Percentiles rank a stretch among this genome's conserved stretches.
Evolutionary conservation across 371 early-diverging fungal genomes (phyloP).

Genomic region (Nematocida displodere): DNA sequence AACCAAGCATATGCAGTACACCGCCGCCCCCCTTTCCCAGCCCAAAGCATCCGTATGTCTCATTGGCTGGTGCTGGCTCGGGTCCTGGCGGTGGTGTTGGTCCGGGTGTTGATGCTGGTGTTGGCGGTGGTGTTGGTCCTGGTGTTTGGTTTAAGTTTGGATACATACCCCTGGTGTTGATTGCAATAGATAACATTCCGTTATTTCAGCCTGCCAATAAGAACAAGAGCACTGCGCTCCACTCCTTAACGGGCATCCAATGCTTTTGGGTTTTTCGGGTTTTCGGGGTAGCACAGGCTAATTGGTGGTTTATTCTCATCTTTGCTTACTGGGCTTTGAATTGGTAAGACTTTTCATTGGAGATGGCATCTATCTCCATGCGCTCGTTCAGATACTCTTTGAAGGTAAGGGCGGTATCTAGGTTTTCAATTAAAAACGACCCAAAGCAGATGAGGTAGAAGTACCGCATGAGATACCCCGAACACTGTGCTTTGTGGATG

Average conservation of each 20-base stretch:
- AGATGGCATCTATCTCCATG: constrained; percentile 31
- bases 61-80: background rate
- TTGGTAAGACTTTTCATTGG: constrained; percentile 26
- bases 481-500: constrained; percentile 1
- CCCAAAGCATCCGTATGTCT: too few species aligned
- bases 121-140: background rate
- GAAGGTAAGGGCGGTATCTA: constrained; percentile 11
- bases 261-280: too few species aligned
- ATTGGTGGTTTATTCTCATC: too few species aligned
- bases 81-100: background rate
- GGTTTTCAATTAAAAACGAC: constrained; percentile 39
- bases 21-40: too few species aligned
- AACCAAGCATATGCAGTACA: too few species aligned
- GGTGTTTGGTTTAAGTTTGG: background rate
- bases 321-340: too few species aligned
- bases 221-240: too few species aligned
- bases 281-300: too few species aligned
- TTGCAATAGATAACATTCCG: too few species aligned
- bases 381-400: constrained; percentile 27
- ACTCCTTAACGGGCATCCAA: too few species aligned
- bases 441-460: constrained; percentile 57
- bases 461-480: constrained; percentile 43
- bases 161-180: too few species aligned
- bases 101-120: background rate
- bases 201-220: too few species aligned